Conservation (phyloP, 1,284 basidiomycete species). For the Leccinum fallax region DNA sequence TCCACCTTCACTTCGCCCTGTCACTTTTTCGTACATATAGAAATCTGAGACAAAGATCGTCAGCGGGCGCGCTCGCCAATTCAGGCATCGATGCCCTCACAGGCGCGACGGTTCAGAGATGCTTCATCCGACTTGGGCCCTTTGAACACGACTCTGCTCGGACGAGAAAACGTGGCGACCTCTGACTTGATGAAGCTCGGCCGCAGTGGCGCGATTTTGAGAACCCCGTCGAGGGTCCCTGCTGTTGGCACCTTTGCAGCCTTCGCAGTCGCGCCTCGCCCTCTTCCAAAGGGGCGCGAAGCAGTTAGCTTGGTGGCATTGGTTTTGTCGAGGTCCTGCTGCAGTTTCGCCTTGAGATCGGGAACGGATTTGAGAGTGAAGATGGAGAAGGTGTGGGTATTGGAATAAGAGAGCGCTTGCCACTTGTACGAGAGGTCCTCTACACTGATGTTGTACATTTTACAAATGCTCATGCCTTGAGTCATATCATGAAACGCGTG, state of each 20-base stretch:
- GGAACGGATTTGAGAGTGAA: slow-evolving; percentile 53
- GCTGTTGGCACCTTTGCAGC: not conserved
- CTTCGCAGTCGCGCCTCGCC: slow-evolving; percentile 5
- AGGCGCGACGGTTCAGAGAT: slow-evolving; percentile 50
- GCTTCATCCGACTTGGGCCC: slow-evolving; percentile 47
- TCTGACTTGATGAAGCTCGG: slow-evolving; percentile 25
- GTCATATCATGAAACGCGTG: slow-evolving; percentile 8
- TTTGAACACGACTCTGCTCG: slow-evolving; percentile 48
- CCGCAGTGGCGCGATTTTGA: slow-evolving; percentile 25
- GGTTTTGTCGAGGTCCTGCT: slow-evolving; percentile 50
- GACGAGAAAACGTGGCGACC: slow-evolving; percentile 30
- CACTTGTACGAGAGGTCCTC: slow-evolving; percentile 70
- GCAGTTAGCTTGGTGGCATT: slow-evolving; percentile 42
- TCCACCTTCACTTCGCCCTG: slow-evolving; percentile 78
- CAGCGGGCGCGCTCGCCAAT: slow-evolving; percentile 7
- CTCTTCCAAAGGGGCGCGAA: slow-evolving; percentile 10
- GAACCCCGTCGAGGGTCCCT: slow-evolving; percentile 11
- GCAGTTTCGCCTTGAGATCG: slow-evolving; percentile 56
- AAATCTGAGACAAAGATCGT: slow-evolving; percentile 54
- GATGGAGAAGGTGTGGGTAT: slow-evolving; percentile 41
- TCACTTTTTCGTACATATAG: slow-evolving; percentile 92
- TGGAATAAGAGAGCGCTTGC: slow-evolving; percentile 57
- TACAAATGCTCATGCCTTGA: slow-evolving; percentile 65
- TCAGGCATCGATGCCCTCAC: slow-evolving; percentile 43
- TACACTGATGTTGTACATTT: slow-evolving; percentile 59